Percentiles rank a stretch among this genome's conserved stretches.
These are phyloP conservation scores for Lipomyces oligophaga DNA, from an alignment of 805 yeast genomes.

Conservation along the genomic window DNA sequence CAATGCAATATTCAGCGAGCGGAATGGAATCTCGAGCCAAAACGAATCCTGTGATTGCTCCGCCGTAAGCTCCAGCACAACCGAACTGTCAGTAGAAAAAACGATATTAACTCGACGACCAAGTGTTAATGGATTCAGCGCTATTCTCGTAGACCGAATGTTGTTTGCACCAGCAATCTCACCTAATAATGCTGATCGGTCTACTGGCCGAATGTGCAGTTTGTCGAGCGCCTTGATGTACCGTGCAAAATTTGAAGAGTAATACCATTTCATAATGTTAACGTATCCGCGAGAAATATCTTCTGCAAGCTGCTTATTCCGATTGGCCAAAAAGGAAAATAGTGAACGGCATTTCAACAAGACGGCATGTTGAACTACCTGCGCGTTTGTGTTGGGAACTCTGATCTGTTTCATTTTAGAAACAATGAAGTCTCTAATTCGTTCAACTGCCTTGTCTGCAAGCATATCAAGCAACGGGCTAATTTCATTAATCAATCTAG, in stretches of 20 bases:
- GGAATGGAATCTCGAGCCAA: constrained; percentile 69
- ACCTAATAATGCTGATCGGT: constrained; percentile 55
- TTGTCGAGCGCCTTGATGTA: constrained; percentile 70
- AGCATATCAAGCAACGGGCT: constrained; percentile 18
- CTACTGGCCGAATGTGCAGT: constrained; percentile 54
- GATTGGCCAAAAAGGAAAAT: constrained; percentile 52
- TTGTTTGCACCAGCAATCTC: constrained; percentile 24
- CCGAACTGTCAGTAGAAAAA: constrained; percentile 53
- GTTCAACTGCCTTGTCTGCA: constrained; percentile 54
- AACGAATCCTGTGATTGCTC: constrained; percentile 63
- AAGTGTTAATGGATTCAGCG: constrained; percentile 51
- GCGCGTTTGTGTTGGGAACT: constrained; percentile 63
- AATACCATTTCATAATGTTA: constrained; percentile 92
- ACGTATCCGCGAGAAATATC: constrained; percentile 78
- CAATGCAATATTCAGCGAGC: constrained; percentile 68
- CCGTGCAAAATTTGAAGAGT: constrained; percentile 69
- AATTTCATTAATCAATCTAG: constrained; percentile 12
- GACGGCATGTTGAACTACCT: constrained; percentile 59
- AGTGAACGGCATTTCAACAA: constrained; percentile 60
- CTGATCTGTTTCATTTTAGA: constrained; percentile 64
- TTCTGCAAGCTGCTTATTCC: constrained; percentile 59
- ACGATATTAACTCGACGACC: constrained; percentile 61
- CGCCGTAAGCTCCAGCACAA: constrained; percentile 78
- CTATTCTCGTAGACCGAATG: constrained; percentile 16
- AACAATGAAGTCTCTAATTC: constrained; percentile 68